Base-by-base conservation (phyloP, 192 early-diverging fungal genomes). In the Backusella macrospora region DNA sequence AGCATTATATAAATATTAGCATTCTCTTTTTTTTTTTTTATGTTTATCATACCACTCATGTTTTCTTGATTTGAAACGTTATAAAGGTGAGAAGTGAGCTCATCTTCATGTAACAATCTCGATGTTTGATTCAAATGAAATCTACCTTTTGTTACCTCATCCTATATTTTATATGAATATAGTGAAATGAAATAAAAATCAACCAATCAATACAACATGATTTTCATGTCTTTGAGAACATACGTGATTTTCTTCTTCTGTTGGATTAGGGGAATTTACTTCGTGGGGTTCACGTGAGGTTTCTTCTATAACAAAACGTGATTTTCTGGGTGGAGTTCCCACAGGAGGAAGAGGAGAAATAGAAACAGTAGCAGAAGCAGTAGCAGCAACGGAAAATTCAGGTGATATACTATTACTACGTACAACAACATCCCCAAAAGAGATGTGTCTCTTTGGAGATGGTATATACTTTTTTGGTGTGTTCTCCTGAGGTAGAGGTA, bases 131-230 rank as follows among this genome's bases (percentile, higher is more conserved):
- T 87, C 63, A 94, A 89, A 78, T 89, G 90, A 67, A 94, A 94
- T 44, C 92, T 83, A 13, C 92, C 92, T 66, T 92, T 94, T 70
- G 82, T 87, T 8, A 92, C 84, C 77, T 88, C 49, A 16, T 55
- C 49, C 49, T 55, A 55, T 23, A 55, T 34, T 34, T 34, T 34
- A 34, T 34, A 34, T 34, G 29, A 34, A 34, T 34, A 34, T 34
- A 34, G 5, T 9, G 5, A 43, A 43, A 43, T 9, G 42, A 43
- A 43, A 10, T 23, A 0, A 59, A 34, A 1, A 2, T 34, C 2
- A 2, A 34, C 2, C 29, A 34, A 34, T 34, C 29, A 34, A 34
- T 34, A 34, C 2, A 34, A 34, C 2, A 34, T 34, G 0, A 34
- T 34, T 2, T 34, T 34, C 29, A 34, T 34, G 29, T 34, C 29